These are phyloP conservation scores for Candida tallmaniae DNA, from an alignment of 805 yeast genomes.

Conservation along the genomic window DNA sequence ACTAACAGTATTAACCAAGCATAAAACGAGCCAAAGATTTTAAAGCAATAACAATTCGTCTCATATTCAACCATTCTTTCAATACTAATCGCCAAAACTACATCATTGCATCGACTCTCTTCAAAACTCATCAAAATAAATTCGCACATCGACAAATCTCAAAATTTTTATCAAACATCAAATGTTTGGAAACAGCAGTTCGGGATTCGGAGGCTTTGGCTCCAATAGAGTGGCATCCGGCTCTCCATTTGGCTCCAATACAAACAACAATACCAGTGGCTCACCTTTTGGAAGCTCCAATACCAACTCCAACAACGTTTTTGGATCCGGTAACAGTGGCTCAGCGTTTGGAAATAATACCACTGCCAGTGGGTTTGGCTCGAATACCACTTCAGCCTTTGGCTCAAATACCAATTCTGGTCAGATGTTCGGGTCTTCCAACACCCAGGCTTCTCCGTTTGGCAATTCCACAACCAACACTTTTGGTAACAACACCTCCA, in stretches of 20 bases:
- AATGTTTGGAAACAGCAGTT: constrained; percentile 46
- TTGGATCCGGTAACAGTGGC: constrained; percentile 19
- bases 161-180: too few species aligned
- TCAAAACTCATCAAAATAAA: too few species aligned
- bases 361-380: constrained; percentile 8
- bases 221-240: constrained; percentile 17
- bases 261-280: constrained; percentile 18
- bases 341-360: constrained; percentile 22
- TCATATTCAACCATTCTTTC: too few species aligned
- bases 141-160: too few species aligned
- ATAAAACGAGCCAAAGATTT: too few species aligned
- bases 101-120: too few species aligned
- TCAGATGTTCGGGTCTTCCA: constrained; percentile 32
- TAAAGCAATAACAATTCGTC: too few species aligned
- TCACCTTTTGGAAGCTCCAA: constrained; percentile 34
- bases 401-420: constrained; percentile 35
- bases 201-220: constrained; percentile 53
- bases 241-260: constrained; percentile 34
- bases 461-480: constrained; percentile 11
- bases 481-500: constrained; percentile 7
- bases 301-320: constrained; percentile 16
- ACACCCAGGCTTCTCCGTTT: constrained; percentile 18
- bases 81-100: too few species aligned
- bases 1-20: too few species aligned
- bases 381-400: constrained; percentile 20